phyloP scores from a whole-genome alignment of 2,329 filamentous ascomycete genomes.

The Metarhizium guizhouense region DNA sequence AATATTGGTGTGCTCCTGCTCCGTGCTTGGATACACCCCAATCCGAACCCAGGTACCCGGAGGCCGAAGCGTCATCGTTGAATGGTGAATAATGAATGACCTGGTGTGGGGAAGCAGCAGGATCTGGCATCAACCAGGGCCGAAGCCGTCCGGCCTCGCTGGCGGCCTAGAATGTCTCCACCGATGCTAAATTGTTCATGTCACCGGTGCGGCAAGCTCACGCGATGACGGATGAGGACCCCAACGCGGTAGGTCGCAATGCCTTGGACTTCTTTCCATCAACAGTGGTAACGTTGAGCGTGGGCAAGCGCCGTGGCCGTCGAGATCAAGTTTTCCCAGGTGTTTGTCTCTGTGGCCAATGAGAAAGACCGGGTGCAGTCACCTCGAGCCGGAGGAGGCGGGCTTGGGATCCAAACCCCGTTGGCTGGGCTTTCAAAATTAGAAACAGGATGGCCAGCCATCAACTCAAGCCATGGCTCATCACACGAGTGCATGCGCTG shows the following conservation, averaged over 20 bases:
- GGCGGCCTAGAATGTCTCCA: background rate
- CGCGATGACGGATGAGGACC: background rate
- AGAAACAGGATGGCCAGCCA: background rate
- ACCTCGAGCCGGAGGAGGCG: background rate
- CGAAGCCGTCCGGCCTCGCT: background rate
- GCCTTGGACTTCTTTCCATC: background rate
- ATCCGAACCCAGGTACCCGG: background rate
- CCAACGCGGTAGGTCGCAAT: background rate
- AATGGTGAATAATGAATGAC: background rate
- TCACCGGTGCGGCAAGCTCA: background rate
- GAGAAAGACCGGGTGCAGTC: background rate
- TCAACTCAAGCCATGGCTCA: background rate
- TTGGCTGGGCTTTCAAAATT: background rate
- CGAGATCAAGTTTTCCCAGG: background rate
- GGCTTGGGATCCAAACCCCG: background rate
- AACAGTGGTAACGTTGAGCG: background rate
- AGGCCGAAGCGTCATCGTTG: background rate
- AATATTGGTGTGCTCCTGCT: background rate
- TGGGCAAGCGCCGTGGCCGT: background rate
- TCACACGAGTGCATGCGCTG: background rate
- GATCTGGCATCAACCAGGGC: background rate
- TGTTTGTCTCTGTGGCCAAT: background rate
- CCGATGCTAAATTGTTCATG: background rate
- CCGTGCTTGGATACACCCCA: background rate
- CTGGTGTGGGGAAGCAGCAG: background rate